Base-by-base conservation (phyloP, 495 filamentous ascomycete species). In the Xylaria grammica region DNA sequence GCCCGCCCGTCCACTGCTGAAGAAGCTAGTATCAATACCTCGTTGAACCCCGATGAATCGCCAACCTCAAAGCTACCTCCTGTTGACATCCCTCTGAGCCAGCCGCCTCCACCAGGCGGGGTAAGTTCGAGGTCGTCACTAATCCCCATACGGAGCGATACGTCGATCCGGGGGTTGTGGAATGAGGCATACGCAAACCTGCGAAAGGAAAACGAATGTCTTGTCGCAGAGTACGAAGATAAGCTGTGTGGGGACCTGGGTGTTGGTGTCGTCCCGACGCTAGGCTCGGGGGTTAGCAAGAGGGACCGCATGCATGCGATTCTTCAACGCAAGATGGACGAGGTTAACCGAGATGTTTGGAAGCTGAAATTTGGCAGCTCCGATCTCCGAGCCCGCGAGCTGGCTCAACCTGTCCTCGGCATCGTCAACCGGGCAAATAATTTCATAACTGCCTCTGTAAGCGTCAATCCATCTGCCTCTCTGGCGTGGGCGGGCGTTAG, bases 401-500 rank as follows among this genome's bases (percentile, higher is more conserved):
- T 54, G 10, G 29, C 24, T 4, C 26, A 54, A 22, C 27, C 29
- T 19, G 34, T 54, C 51, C 17, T 36, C 10, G 34, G 19, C 29
- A 11, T 38, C 10, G 34, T 54, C 19, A 4, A 7, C 34, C 10
- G 51, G 26, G 51, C 10, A 17, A 54, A 54, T 22, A 17, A 54
- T 8, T 54, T 17, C 29, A 54, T 54, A 1, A 36, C 46, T 32
- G 32, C 26, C 1, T 30, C 51, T 26, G 32, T 62, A 5, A 60
- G 34, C 27, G 27, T 53, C 3, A 64, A 60, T 52, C 65, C 65
- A 22, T 60, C 53, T 53, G 59, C 65, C 5, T 64, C 65, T 4
- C 60, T 67, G 44, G 65, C 60, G 26, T 67, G 65, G 65, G 44
- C 46, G 45, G 65, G 65, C 17, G 52, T 67, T 15, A 64, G 60